These are phyloP conservation scores for Talaromyces borbonicus DNA, from an alignment of 495 filamentous ascomycete species.

Conservation along the genomic window DNA sequence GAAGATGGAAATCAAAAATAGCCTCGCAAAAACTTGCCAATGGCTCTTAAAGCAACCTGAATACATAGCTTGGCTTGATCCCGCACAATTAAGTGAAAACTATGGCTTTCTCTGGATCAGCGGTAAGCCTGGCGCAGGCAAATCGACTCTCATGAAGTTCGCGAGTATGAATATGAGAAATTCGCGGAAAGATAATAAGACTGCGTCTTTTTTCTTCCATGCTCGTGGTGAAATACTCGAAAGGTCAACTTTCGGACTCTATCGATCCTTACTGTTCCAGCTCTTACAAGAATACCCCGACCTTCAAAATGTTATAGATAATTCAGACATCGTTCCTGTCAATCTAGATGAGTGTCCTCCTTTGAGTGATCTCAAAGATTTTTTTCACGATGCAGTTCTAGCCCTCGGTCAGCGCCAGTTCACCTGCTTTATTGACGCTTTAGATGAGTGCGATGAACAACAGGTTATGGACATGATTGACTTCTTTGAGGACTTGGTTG, in stretches of 20 bases:
- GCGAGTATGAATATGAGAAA: not conserved
- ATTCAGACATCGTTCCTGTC: not conserved
- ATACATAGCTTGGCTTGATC: conserved; percentile 38
- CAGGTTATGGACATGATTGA: conserved; percentile 4
- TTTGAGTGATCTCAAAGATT: not conserved
- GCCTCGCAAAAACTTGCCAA: conserved; percentile 39
- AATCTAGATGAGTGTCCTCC: too few relatives aligned
- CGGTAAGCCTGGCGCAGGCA: conserved; percentile 16
- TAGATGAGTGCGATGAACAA: conserved; percentile 26
- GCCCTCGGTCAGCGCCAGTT: conserved; percentile 3
- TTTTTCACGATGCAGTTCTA: conserved; percentile 6
- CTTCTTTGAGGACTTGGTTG: conserved; percentile 8
- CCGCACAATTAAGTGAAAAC: conserved; percentile 20
- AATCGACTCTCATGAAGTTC: conserved; percentile 17
- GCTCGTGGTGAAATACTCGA: conserved; percentile 38
- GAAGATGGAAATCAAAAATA: too few relatives aligned
- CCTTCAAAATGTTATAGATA: not conserved
- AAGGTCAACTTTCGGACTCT: conserved; percentile 42
- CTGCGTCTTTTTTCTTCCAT: conserved; percentile 42
- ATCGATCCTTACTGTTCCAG: conserved; percentile 38
- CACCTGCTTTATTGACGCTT: conserved; percentile 27
- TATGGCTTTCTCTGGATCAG: conserved; percentile 17
- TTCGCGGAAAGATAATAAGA: conserved; percentile 10
- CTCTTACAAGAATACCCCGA: conserved; percentile 19
- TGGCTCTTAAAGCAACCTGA: conserved; percentile 36